Evolutionary conservation across 352 stramenopile species (phyloP), one percentile per base, ranked within the genome.

Genomic region (Peronospora farinosa): DNA sequence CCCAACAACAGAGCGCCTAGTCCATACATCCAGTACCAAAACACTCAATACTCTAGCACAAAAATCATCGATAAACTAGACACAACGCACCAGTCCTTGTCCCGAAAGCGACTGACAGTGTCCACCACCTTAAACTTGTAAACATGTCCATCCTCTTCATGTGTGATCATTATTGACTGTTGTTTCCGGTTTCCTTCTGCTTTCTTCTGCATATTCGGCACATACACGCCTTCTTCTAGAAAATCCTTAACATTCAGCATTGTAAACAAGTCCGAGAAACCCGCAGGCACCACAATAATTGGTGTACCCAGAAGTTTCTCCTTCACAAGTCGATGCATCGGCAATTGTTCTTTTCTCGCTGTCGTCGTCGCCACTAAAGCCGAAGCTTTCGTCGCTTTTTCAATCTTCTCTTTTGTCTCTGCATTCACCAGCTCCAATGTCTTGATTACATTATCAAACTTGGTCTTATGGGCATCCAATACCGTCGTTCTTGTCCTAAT

Each of bases 171-270:
- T 47, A 95, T 75, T 1, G 80, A 86, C 57, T 88, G 72, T 30
- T 78, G 60, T 60, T 96, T 96, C 27, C 84, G 76, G 7, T 72
- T 67, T 25, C 83, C 74, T n/a, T 89, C 76, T 5, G 62, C 51
- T 54, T 94, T 94, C 64, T 96, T 96, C 47, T 96, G 79, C 57
- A 78, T 76, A 30, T 88, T 88, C 0, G 86, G 65, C 1, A 72
- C 72, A 40, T 78, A 94, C 54, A 87, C 74, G 15, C 86, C 86
- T 36, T 95, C 67, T 31, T 88, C 72, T 7, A 96, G 48, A 51
- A 96, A 96, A 47, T 96, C 87, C 30, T 77, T 84, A 35, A 76
- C 80, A 45, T 96, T 96, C 27, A 93, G 70, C 72, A 96, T 86
- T 36, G 83, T 96, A 25, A 96, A 78, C 38, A 95, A 40, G 41